A percentile compares a stretch with the other conserved stretches of the same genome.
These are phyloP conservation scores for Davidsoniella virescens DNA, from an alignment of 2,329 filamentous ascomycete species.

Conservation along the genomic window DNA sequence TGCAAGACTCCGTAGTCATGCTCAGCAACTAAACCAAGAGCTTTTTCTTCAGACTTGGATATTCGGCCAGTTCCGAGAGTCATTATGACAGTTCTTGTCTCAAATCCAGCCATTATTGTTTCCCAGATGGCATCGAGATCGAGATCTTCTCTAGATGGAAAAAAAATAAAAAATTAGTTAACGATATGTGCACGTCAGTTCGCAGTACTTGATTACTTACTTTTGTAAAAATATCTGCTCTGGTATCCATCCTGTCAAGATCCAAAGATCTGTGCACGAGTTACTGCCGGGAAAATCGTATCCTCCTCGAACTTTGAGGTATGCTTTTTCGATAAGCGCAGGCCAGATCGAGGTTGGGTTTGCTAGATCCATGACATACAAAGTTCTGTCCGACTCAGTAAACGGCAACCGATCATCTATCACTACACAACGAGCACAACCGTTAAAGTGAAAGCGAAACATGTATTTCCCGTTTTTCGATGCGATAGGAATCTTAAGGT, in stretches of 20 bases:
- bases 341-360: constrained; percentile 80
- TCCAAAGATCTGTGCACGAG: constrained; percentile 85
- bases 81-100: constrained; percentile 64
- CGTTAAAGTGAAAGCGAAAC: constrained; percentile 89
- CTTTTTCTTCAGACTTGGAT: constrained; percentile 57
- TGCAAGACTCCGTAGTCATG: constrained; percentile 90
- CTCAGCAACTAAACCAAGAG: constrained; percentile 68
- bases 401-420: constrained; percentile 79
- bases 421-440: constrained; percentile 69
- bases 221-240: constrained; percentile 85
- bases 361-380: constrained; percentile 76
- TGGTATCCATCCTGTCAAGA: constrained; percentile 89
- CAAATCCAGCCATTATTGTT: constrained; percentile 57
- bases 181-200: background rate
- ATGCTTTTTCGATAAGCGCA: constrained; percentile 86
- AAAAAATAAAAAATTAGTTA: background rate
- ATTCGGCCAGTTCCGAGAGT: constrained; percentile 83
- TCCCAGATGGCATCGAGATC: constrained; percentile 63
- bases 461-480: constrained; percentile 81
- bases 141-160: constrained; percentile 55
- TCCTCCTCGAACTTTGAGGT: constrained; percentile 83
- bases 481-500: constrained; percentile 37
- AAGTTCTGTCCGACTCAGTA: constrained; percentile 55
- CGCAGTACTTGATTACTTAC: constrained; percentile 22
- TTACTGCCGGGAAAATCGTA: constrained; percentile 98